A percentile compares a stretch with the other conserved stretches of the same genome.
phyloP scores from a whole-genome alignment of 495 filamentous ascomycete genomes.

The Talaromyces borbonicus region DNA sequence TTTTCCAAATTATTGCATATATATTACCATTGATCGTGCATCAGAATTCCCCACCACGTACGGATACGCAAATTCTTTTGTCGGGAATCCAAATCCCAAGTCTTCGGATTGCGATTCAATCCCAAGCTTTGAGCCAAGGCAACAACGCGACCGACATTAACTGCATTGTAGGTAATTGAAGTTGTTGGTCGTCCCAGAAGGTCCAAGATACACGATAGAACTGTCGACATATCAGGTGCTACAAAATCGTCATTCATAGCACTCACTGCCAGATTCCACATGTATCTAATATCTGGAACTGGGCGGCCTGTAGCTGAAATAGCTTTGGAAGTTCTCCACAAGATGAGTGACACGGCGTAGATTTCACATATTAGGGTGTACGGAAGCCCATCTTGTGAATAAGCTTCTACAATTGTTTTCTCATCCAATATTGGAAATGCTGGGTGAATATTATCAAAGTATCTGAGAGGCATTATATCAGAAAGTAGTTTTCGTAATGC shows the following conservation, averaged over 20 bases:
- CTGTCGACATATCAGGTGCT: conserved; percentile 19
- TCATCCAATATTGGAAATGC: conserved; percentile 29
- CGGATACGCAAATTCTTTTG: conserved; percentile 20
- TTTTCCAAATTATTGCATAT: too few relatives aligned
- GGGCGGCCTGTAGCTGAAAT: conserved; percentile 13
- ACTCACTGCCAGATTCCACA: conserved; percentile 25
- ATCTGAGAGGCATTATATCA: conserved; percentile 9
- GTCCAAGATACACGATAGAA: conserved; percentile 19
- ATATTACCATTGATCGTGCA: conserved; percentile 27
- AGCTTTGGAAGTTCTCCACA: conserved; percentile 14
- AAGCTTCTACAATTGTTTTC: conserved; percentile 15
- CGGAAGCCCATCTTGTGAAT: conserved; percentile 16
- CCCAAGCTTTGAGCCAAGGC: conserved; percentile 21
- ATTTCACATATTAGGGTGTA: conserved; percentile 23
- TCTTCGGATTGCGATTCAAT: conserved; percentile 21
- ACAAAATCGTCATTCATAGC: conserved; percentile 24
- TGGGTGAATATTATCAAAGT: conserved; percentile 25
- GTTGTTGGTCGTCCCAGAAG: conserved; percentile 20
- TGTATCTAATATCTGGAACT: conserved; percentile 17
- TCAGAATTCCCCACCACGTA: conserved; percentile 27
- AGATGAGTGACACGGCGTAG: conserved; percentile 21
- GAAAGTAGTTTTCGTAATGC: neutral
- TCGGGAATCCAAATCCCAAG: conserved; percentile 16
- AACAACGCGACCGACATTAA: conserved; percentile 19
- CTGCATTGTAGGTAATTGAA: conserved; percentile 20